phyloP scores from a whole-genome alignment of 2,329 filamentous ascomycete species.

The Nectriaceae sp. region DNA sequence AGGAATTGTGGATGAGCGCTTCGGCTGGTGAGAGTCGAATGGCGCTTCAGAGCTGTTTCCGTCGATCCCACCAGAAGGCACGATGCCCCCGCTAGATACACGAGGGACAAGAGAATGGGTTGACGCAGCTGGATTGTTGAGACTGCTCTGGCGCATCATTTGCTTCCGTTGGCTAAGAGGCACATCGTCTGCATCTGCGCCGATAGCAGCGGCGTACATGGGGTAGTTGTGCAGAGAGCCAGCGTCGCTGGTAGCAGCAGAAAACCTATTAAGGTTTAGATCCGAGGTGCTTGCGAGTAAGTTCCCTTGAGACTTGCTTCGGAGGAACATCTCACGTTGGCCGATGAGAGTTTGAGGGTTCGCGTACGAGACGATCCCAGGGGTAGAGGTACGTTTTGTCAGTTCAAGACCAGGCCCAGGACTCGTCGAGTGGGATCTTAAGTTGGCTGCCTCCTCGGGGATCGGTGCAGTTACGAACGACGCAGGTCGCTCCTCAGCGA shows the following conservation, averaged over 20 bases:
- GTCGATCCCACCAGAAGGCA: conserved; percentile 34
- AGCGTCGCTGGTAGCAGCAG: conserved; percentile 43
- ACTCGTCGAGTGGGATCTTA: conserved; percentile 14
- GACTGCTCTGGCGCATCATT: conserved; percentile 57
- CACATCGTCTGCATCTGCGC: conserved; percentile 64
- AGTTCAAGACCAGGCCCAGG: conserved; percentile 18
- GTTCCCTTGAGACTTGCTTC: conserved; percentile 51
- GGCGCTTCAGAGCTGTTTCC: conserved; percentile 24
- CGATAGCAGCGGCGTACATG: conserved; percentile 30
- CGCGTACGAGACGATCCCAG: conserved; percentile 52
- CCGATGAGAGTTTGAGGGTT: conserved; percentile 58
- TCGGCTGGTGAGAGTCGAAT: conserved; percentile 59
- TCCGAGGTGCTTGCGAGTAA: conserved; percentile 32
- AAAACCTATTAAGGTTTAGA: conserved; percentile 21
- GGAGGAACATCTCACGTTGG: conserved; percentile 55
- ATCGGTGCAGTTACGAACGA: conserved; percentile 14
- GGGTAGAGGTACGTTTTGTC: conserved; percentile 32
- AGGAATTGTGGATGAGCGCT: conserved; percentile 46
- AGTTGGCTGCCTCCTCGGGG: conserved; percentile 21
- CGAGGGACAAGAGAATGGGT: conserved; percentile 14
- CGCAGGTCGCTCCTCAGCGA: conserved; percentile 43
- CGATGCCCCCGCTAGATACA: conserved; percentile 6
- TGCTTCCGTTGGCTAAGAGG: conserved; percentile 69
- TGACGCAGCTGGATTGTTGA: conserved; percentile 34
- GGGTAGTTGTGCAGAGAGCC: conserved; percentile 42